Conservation (phyloP, 768 basidiomycete species). For the Tephrocybe sp. region DNA sequence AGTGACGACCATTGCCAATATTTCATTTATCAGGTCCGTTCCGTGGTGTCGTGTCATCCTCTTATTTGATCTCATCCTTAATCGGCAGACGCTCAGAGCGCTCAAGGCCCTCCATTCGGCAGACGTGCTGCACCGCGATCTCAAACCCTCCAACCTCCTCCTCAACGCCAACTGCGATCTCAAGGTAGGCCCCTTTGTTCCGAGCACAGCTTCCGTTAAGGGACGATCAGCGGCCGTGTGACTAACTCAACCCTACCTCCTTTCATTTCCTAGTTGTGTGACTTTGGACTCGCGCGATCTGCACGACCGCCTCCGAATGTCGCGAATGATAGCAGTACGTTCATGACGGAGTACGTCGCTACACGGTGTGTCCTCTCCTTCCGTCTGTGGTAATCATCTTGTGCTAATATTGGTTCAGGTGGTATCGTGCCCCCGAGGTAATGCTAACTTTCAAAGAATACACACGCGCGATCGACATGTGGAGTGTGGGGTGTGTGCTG, state of each 20-base stretch:
- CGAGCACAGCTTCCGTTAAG: background rate
- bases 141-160: slow-evolving; percentile 95
- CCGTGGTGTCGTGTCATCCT: slow-evolving; percentile 10
- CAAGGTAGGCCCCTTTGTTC: slow-evolving; percentile 55
- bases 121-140: slow-evolving; percentile 92
- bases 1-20: slow-evolving; percentile 97
- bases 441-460: slow-evolving; percentile 99
- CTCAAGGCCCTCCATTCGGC: too few relatives aligned
- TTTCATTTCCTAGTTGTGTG: too few relatives aligned
- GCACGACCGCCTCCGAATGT: slow-evolving; percentile 73
- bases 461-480: slow-evolving; percentile 83
- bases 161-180: slow-evolving; percentile 97
- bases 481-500: slow-evolving; percentile 84
- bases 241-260: background rate
- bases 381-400: too few relatives aligned
- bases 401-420: too few relatives aligned
- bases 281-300: slow-evolving; percentile 83
- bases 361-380: too few relatives aligned
- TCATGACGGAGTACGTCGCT: slow-evolving; percentile 94
- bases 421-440: slow-evolving; percentile 98
- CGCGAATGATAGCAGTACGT: slow-evolving; percentile 74
- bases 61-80: too few relatives aligned
- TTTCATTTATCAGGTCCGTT: slow-evolving; percentile 88
- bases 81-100: too few relatives aligned
- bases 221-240: too few relatives aligned